Evolutionary conservation across 2,329 filamentous ascomycete species (phyloP), one percentile per base, ranked within the genome.

Genomic region (Exophiala bonariae): DNA sequence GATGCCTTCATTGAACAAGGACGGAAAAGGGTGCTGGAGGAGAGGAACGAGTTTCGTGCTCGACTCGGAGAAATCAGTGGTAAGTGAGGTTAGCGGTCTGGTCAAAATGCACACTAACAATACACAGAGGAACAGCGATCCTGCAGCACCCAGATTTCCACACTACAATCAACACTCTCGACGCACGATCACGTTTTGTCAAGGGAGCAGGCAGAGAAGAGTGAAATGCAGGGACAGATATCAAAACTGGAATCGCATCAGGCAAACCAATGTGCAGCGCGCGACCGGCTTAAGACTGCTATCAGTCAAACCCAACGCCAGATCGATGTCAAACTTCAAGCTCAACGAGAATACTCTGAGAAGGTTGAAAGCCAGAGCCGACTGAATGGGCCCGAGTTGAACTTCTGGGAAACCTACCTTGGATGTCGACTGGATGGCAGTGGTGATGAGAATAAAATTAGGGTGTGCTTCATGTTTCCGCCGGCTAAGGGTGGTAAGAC

Each of bases 1-100:
- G 93, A 99, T 65, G 83, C 85, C 0, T 97, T 96, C 60, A 96
- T 99, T 55, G 92, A 96, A 63, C 84, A 88, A 55, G 90, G 91
- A 0, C 81, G 92, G 40, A 95, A 95, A 68, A 82, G 88, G 43
- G 89, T 97, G 0, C 68, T 97, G 6, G 90, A 96, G 62, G 91
- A 97, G 74, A 83, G 90, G 63, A 97, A 96, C 63, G 86, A 95
- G 52, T 99, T 96, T 64, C 87, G 87, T 55, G 86, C 93, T 74
- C 95, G 87, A 61, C 75, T 97, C 18, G 86, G 89, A 36, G 93
- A 97, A 67, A 72, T 96, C 28, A 86, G 95, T 74, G 92, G 92
- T 95, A 76, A 40, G 48, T 18, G 14, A 37, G 4, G 35, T 19
- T 19, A 20, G 18, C 18, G 7, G 18, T 37, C 35, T 6, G 6